A percentile compares a stretch with the other conserved stretches of the same genome.
Evolutionary conservation across 495 filamentous ascomycete genomes (phyloP).

Genomic region (Aspergillus avenaceus): DNA sequence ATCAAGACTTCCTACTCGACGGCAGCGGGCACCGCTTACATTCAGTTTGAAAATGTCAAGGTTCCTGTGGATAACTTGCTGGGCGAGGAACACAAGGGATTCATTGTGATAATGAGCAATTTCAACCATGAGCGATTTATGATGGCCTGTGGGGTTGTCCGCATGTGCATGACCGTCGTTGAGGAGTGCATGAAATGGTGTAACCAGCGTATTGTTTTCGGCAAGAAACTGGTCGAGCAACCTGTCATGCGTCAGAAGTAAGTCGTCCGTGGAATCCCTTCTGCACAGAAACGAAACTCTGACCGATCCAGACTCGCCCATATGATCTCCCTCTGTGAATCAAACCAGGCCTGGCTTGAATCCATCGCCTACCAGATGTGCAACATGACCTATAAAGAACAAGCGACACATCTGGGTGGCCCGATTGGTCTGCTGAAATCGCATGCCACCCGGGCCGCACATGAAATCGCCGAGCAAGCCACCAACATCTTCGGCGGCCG

Average conservation of each 20-base stretch:
- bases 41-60: constrained; percentile 84
- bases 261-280: constrained; percentile 9
- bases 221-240: constrained; percentile 75
- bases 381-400: constrained; percentile 75
- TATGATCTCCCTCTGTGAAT: constrained; percentile 79
- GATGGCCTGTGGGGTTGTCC: constrained; percentile 63
- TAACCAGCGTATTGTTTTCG: constrained; percentile 84
- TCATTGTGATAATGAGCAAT: constrained; percentile 83
- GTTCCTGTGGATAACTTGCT: constrained; percentile 76
- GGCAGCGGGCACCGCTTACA: constrained; percentile 71
- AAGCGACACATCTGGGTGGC: constrained; percentile 70
- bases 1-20: constrained; percentile 88
- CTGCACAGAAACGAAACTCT: constrained; percentile 1
- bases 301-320: constrained; percentile 56
- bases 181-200: constrained; percentile 89
- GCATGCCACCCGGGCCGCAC: constrained; percentile 67
- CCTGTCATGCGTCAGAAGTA: constrained; percentile 81
- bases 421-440: constrained; percentile 84
- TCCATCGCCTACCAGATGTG: constrained; percentile 84
- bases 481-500: constrained; percentile 86
- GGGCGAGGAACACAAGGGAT: constrained; percentile 81
- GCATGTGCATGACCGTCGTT: constrained; percentile 62
- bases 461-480: constrained; percentile 77
- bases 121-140: constrained; percentile 81
- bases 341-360: constrained; percentile 84